phyloP scores from a whole-genome alignment of 1,284 basidiomycete genomes.

The Rhodotorula sp. region DNA sequence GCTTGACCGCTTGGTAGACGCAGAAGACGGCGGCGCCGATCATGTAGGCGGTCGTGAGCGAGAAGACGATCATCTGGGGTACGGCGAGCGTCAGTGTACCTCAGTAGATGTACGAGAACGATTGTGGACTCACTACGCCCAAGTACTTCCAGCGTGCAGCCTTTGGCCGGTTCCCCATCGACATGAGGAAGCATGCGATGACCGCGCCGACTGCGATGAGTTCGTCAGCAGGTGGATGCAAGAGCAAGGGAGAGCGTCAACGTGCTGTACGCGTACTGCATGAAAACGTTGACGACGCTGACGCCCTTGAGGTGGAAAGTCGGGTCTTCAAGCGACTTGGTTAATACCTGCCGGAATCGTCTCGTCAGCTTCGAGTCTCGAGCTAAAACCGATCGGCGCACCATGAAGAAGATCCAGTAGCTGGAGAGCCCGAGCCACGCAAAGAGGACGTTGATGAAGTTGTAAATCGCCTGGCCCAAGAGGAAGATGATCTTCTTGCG shows the following conservation, averaged over 20 bases:
- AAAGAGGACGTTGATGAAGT: slow-evolving; percentile 81
- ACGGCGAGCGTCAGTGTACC: too few relatives aligned
- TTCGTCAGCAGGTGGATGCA: neutral
- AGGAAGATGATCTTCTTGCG: slow-evolving; percentile 69
- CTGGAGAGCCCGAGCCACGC: slow-evolving; percentile 88
- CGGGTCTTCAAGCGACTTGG: slow-evolving; percentile 76
- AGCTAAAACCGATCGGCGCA: slow-evolving; percentile 41
- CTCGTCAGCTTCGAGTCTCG: too few relatives aligned
- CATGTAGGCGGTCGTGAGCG: slow-evolving; percentile 35
- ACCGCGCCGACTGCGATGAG: slow-evolving; percentile 61
- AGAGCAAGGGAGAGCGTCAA: slow-evolving; percentile 56
- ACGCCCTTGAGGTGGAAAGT: slow-evolving; percentile 66
- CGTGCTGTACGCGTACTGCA: slow-evolving; percentile 69
- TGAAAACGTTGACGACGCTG: slow-evolving; percentile 71
- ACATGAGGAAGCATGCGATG: slow-evolving; percentile 85
- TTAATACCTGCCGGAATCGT: slow-evolving; percentile 60
- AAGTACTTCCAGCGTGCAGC: slow-evolving; percentile 56
- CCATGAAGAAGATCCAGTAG: slow-evolving; percentile 93
- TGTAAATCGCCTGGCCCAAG: slow-evolving; percentile 81
- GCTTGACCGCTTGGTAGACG: slow-evolving; percentile 65
- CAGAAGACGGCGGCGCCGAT: slow-evolving; percentile 69
- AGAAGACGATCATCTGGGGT: slow-evolving; percentile 28
- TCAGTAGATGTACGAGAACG: slow-evolving; percentile 28
- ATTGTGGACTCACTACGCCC: slow-evolving; percentile 54
- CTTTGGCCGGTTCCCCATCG: slow-evolving; percentile 93